Conservation (phyloP, 495 filamentous ascomycete species). For the Aspergillus leporis region DNA sequence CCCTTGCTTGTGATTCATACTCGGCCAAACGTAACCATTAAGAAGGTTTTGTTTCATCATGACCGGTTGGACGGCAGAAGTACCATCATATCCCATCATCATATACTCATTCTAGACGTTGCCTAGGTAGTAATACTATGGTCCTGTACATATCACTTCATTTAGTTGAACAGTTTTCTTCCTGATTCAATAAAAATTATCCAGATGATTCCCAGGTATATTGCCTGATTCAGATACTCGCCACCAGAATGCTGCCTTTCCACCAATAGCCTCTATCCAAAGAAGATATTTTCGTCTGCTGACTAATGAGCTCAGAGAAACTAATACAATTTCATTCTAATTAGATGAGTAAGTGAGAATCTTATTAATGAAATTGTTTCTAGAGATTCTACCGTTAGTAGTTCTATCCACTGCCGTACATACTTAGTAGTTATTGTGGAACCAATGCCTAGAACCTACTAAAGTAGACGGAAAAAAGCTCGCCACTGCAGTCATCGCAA, state of each 20-base stretch:
- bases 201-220: not conserved
- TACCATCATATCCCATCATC: too few relatives aligned
- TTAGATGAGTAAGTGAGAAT: not conserved
- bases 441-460: not conserved
- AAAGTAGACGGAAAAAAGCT: not conserved
- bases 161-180: too few relatives aligned
- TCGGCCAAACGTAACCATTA: not conserved
- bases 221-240: not conserved
- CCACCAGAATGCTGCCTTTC: not conserved
- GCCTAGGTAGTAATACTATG: too few relatives aligned
- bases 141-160: too few relatives aligned
- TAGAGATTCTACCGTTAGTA: not conserved
- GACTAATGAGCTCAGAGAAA: not conserved
- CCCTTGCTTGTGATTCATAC: not conserved
- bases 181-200: too few relatives aligned
- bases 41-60: too few relatives aligned
- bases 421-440: not conserved
- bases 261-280: not conserved
- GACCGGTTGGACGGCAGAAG: too few relatives aligned
- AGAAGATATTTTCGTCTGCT: not conserved
- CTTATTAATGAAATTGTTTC: not conserved
- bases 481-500: not conserved
- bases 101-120: too few relatives aligned
- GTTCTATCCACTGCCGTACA: not conserved
- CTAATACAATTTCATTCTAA: not conserved